phyloP scores from a whole-genome alignment of 306 rosid species.

The Mimosa pudica region DNA sequence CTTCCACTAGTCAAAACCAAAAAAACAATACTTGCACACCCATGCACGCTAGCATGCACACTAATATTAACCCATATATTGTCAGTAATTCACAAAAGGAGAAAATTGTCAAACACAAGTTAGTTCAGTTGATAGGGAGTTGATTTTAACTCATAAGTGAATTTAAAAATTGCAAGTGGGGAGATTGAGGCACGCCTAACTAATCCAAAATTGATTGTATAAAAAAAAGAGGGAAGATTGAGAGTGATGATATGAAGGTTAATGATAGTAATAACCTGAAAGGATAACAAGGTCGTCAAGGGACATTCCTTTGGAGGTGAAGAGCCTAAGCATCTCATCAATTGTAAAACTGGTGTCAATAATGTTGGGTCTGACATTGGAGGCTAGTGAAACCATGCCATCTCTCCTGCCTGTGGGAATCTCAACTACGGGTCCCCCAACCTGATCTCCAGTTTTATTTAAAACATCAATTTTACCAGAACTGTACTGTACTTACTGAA shows the following conservation, averaged over 20 bases:
- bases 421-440: constrained; percentile 72
- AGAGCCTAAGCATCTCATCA: constrained; percentile 70
- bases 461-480: constrained; percentile 21
- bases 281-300: constrained; percentile 77
- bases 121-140: too few species aligned
- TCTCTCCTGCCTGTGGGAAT: constrained; percentile 86
- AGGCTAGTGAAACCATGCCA: constrained; percentile 70
- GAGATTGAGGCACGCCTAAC: too few species aligned
- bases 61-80: not conserved
- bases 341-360: constrained; percentile 81
- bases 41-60: not conserved
- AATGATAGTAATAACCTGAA: constrained; percentile 51
- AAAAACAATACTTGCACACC: not conserved
- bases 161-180: too few species aligned
- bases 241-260: not conserved
- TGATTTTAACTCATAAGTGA: too few species aligned
- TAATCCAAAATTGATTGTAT: too few species aligned
- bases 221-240: not conserved
- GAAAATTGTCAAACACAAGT: too few species aligned
- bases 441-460: constrained; percentile 46
- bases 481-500: constrained; percentile 19
- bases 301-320: constrained; percentile 76
- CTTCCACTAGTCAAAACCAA: not conserved
- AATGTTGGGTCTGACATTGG: constrained; percentile 86
- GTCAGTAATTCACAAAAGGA: not conserved